These are phyloP conservation scores for Lolium rigidum DNA, from an alignment of 176 grass and related monocot species.

Conservation along the genomic window DNA sequence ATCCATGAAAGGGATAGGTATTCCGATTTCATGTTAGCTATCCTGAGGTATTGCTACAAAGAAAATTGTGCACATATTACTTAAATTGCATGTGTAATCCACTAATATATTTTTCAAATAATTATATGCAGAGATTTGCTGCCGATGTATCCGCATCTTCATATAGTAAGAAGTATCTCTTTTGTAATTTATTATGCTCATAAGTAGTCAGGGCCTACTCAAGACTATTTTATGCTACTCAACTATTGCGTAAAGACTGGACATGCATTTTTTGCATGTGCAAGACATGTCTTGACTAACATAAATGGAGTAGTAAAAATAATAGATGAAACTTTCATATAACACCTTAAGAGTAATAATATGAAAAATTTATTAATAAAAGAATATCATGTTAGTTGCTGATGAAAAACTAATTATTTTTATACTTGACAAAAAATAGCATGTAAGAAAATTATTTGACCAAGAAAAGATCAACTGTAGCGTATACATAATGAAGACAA, in stretches of 20 bases:
- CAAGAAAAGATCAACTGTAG: neutral
- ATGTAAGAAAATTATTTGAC: neutral
- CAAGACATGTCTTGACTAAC: neutral
- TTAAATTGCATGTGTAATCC: slow-evolving; percentile 28
- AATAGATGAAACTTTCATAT: neutral
- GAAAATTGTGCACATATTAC: slow-evolving; percentile 6
- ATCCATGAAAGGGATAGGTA: slow-evolving; percentile 99
- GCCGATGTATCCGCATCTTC: slow-evolving; percentile 80
- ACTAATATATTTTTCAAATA: slow-evolving; percentile 26
- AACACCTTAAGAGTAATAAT: neutral
- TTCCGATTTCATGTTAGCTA: slow-evolving; percentile 97
- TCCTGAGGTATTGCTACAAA: slow-evolving; percentile 75
- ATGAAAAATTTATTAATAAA: neutral
- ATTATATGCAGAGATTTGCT: slow-evolving; percentile 81
- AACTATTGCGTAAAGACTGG: neutral
- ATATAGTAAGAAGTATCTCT: slow-evolving; percentile 62
- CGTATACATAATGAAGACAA: neutral
- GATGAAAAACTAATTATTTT: neutral
- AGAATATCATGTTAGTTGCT: neutral
- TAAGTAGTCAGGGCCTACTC: neutral
- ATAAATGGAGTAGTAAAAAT: neutral
- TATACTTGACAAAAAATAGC: neutral
- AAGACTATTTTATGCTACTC: neutral
- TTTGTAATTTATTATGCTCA: slow-evolving; percentile 30
- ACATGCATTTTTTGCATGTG: neutral